Percentiles rank a stretch among this genome's conserved stretches.
Evolutionary conservation across 129 eudicot species (phyloP).

Genomic region (Flaveria bidentis): DNA sequence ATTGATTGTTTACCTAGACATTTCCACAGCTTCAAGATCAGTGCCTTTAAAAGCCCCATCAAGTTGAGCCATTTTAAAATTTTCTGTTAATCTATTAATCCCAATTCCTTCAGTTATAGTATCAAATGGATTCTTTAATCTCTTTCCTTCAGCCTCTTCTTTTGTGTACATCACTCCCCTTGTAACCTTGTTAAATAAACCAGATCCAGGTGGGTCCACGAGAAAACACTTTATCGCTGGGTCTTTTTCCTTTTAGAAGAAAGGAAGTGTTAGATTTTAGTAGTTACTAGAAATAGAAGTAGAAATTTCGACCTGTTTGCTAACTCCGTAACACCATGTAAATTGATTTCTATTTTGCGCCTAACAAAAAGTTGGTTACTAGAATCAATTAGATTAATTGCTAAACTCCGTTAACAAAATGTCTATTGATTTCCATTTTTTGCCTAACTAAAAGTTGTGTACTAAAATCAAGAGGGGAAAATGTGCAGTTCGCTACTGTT

Average conservation of each 20-base stretch:
- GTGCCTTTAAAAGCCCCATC: constrained; percentile 95
- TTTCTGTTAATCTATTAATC: constrained; percentile 81
- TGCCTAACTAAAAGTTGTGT: not conserved
- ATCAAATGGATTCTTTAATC: constrained; percentile 94
- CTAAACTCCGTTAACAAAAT: not conserved
- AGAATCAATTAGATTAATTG: not conserved
- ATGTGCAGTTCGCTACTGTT: not conserved
- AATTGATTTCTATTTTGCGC: too few relatives aligned
- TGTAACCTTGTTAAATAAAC: constrained; percentile 85
- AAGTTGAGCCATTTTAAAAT: constrained; percentile 79
- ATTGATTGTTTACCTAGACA: constrained; percentile 71
- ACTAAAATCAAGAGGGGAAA: not conserved
- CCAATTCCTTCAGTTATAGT: constrained; percentile 97
- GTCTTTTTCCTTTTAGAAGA: constrained; percentile 62
- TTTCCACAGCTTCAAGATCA: constrained; percentile 95
- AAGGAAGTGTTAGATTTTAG: not conserved
- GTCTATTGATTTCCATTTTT: not conserved
- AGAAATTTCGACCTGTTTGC: not conserved
- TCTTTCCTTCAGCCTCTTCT: constrained; percentile 98
- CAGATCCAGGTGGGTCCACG: constrained; percentile 98
- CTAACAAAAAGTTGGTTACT: too few relatives aligned
- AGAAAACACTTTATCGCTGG: constrained; percentile 74
- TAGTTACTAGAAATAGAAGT: not conserved
- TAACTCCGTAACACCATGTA: too few relatives aligned
- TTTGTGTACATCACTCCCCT: constrained; percentile 98